Base-by-base conservation (phyloP, 768 basidiomycete species). In the Coprinopsis marcescibilis region DNA sequence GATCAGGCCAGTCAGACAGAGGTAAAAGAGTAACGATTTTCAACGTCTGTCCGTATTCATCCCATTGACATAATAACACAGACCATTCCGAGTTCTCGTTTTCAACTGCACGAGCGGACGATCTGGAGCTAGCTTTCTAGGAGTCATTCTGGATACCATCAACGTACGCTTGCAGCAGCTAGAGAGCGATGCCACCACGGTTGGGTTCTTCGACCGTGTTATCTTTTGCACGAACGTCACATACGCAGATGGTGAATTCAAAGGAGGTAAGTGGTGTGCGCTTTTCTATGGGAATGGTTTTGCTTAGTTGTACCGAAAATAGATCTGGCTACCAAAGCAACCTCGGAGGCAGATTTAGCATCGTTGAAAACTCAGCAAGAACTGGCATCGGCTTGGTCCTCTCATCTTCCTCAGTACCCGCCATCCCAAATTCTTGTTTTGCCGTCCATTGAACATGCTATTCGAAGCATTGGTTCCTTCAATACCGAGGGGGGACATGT, bases 141-240 rank as follows among this genome's bases (percentile, higher is more conserved):
- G 63, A 11, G 65, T 76, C 1, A 71, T 95, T 15, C 63, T 83
- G 36, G 64, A 71, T 1, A 76, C 73, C 23, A 73, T 79, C 20
- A 63, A 68, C 5, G 57, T 59, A 3, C 81, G 74, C 43, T 69
- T 88, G 11, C 53, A 67, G 48, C 46, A 62, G 15, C 63, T 75
- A 27, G 55, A 63, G 12, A 60, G 62, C n/a, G 54, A 64, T 0
- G 72, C 73, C 43, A 58, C 64, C 13, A 52, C 68, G 1, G 62
- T 58, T 12, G 52, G 52, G 7, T 83, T 90, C 57, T 96, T 96
- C 54, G 78, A 90, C 57, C 77, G 83, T 41, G 88, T 94, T 48
- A 79, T 98, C 37, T 98, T 99, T 65, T 98, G 94, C 65, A 83
- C 92, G 39, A 99, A 98, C 62, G 87, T 96, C 25, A 99, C 96